phyloP scores from a whole-genome alignment of 805 yeast species.

The Candida cerambycidarum region DNA sequence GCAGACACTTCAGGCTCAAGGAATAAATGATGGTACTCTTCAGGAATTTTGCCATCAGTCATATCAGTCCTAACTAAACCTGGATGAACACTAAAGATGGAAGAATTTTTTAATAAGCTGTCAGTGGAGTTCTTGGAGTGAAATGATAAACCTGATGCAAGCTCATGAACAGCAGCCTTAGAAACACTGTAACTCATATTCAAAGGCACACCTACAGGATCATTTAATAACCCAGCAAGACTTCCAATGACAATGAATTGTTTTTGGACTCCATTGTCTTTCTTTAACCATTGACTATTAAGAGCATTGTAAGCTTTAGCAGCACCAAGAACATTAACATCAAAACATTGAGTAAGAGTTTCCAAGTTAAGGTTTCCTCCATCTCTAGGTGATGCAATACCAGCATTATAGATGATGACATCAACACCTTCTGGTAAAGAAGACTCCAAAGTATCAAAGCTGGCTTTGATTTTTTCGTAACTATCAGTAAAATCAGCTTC shows the following conservation, averaged over 20 bases:
- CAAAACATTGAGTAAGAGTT: neutral
- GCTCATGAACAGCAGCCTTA: neutral
- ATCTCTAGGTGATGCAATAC: neutral
- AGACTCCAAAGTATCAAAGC: neutral
- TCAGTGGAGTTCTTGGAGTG: neutral
- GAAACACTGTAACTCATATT: neutral
- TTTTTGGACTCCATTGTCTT: neutral
- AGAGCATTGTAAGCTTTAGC: neutral
- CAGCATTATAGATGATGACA: neutral
- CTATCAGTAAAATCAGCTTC: conserved; percentile 2
- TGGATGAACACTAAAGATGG: neutral
- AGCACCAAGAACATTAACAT: neutral
- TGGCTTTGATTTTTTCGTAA: conserved; percentile 1
- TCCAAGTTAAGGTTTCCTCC: neutral
- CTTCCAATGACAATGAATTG: neutral
- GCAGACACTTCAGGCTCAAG: neutral
- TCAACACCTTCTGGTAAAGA: neutral
- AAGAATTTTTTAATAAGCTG: neutral
- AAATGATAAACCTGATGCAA: neutral
- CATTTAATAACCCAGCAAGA: neutral
- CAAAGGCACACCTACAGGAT: neutral
- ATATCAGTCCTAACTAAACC: neutral
- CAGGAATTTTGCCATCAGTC: neutral
- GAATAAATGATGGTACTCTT: neutral
- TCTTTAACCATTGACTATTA: neutral